Base-by-base conservation (phyloP, 331 rosid species). In the Malus hybrid region DNA sequence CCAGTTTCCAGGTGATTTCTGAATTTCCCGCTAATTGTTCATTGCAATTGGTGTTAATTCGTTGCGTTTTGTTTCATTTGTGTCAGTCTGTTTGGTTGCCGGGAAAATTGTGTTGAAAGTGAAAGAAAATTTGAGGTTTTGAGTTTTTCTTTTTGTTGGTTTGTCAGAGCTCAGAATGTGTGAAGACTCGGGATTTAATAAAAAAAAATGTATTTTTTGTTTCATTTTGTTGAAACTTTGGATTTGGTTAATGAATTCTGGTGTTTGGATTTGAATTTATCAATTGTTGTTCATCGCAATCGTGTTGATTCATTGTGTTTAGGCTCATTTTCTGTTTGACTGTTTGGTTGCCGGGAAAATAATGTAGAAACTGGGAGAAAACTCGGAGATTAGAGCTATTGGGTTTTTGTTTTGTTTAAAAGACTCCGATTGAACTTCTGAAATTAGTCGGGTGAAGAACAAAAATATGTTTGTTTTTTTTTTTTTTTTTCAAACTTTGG, bases 301-400 rank as follows among this genome's bases (percentile, higher is more conserved):
- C 30, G 30, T 28, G 10, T 62, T 62, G 66, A 28, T 62, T 78
- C n/a, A 1, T 53, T 15, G 15, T n/a, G 19, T 52, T 32, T 64
- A 52, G 57, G 58, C 34, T 7, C 20, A 50, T 6, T 66, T 66
- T 52, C n/a, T 63, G n/a, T n/a, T 24, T 13, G 55, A 62, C 11
- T 58, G 75, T 33, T 82, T 53, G 66, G 62, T 46, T 71, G 34
- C 19, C 63, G 26, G 28, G 70, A 66, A 77, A 48, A 48, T 48
- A 62, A 20, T 3, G 19, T 28, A 53, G 78, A 68, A 75, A 68
- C 15, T 70, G 56, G 57, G 63, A 9, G 44, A n/a, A 7, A 60
- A 28, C 15, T 15, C 63, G 9, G 74, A 7, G 4, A 53, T 63
- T 71, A 0, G 12, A 50, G 57, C 19, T 11, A 46, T 46, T 46